Evolutionary conservation across 2,329 filamentous ascomycete species (phyloP), one percentile per base, ranked within the genome.

Genomic region (Fusarium sp.): DNA sequence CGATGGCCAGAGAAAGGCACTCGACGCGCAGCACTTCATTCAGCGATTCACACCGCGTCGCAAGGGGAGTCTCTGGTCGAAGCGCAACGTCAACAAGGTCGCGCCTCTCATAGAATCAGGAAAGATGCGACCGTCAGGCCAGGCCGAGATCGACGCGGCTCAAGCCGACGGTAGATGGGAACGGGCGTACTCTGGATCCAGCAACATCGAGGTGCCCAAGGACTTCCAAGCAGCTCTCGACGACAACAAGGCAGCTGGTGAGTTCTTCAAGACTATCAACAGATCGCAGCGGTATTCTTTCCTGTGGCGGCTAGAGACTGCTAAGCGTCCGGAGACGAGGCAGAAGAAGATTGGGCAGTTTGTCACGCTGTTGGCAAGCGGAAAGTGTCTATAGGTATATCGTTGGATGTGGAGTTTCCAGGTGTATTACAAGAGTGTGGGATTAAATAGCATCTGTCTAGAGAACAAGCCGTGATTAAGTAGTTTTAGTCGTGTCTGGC

Each of bases 31-130:
- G 4, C 86, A 84, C 73, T 91, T 88, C 78, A 77, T 88, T 2
- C 88, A 89, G 73, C 85, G 89, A 10, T 91, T 90, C 82, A 90
- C 89, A 1, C 90, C 89, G 2, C 88, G 90, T 6, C 85, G 87
- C 4, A 78, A 83, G 33, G 85, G 85, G 37, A 90, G 88, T 74
- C 77, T 88, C 8, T 92, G 90, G 90, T 91, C 89, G 3, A 84
- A 86, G 68, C 87, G 89, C 47, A 92, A 92, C 73, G 88, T 91
- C 3, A 81, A 81, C 11, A 87, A 88, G 17, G 84, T 90, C 8
- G 83, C 81, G 0, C 76, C 74, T 6, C 80, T 92, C 4, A 79
- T 83, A 2, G 78, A 79, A 1, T 80, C 85, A 10, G 87, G 86
- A 0, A 83, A 85, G 1, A 90, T 92, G 86, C 81, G 81, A 0